phyloP scores from a whole-genome alignment of 1,139 yeast species.

The Yamadazyma sp. region DNA sequence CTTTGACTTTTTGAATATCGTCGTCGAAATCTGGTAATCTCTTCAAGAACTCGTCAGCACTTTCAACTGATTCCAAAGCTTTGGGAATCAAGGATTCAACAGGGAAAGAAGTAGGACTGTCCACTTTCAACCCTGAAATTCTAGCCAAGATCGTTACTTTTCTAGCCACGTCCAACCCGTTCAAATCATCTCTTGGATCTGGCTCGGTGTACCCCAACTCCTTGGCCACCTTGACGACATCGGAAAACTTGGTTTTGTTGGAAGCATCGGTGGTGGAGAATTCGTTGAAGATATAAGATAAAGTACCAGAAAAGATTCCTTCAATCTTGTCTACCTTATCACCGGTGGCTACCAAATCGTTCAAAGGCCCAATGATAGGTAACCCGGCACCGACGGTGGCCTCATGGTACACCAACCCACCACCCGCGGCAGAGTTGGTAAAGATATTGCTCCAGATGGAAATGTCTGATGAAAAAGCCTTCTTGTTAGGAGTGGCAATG shows the following conservation, averaged over 20 bases:
- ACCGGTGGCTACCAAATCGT: constrained; percentile 87
- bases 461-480: constrained; percentile 87
- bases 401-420: constrained; percentile 92
- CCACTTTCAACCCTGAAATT: constrained; percentile 80
- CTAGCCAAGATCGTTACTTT: constrained; percentile 95
- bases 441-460: constrained; percentile 77
- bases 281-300: constrained; percentile 94
- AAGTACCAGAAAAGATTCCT: constrained; percentile 95
- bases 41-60: constrained; percentile 76
- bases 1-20: constrained; percentile 74
- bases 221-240: constrained; percentile 85
- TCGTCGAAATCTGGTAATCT: constrained; percentile 81
- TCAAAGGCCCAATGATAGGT: constrained; percentile 86
- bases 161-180: constrained; percentile 97
- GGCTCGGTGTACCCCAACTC: constrained; percentile 96
- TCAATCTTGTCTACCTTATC: constrained; percentile 88
- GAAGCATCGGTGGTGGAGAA: constrained; percentile 70
- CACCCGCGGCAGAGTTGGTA: constrained; percentile 48
- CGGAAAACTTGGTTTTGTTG: constrained; percentile 71
- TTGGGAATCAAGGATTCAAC: constrained; percentile 91
- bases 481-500: constrained; percentile 96
- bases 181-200: constrained; percentile 97
- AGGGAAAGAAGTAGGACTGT: constrained; percentile 94
- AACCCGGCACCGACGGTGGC: constrained; percentile 99
- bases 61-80: constrained; percentile 69